Evolutionary conservation across 192 early-diverging fungal species (phyloP), one percentile per base, ranked within the genome.

Genomic region (Phlyctochytrium bullatum): DNA sequence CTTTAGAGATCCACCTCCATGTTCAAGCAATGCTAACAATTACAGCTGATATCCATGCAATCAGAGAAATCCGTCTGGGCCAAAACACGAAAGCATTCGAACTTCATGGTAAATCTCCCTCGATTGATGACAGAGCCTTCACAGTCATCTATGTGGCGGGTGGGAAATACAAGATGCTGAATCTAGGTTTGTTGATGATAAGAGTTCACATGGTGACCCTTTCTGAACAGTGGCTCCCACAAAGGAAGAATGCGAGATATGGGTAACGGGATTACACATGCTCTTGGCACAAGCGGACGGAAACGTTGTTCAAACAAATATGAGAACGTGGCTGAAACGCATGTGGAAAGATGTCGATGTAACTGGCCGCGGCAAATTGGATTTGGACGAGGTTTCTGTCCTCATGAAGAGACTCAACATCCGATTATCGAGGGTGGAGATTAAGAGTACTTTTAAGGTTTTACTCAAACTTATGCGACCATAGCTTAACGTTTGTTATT

Each of bases 381-480:
- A 76, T 40, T 54, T 84, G 51, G 83, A 84, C 36, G 70, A 80
- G 40, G 73, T 84, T 2, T 82, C 80, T 2, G 47, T 36, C 6
- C 36, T 84, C 20, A 74, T 84, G 70, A 71, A 69, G 59, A 27
- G 80, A 35, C 75, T 91, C n/a, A 91, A 91, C 56, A 80, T 91
- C 50, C 70, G 80, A 31, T 74, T 91, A 54, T 88, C 87, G 14
- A 86, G 80, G 59, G 56, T 72, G 33, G 80, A 87, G 54, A 75
- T 91, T 51, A 89, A 85, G 36, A 73, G 73, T 35, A 78, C 81
- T 0, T 88, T 88, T 61, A 78, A 88, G 66, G 81, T 82, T 25
- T 6, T 24, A 25, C 25, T 31, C 3, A n/a, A n/a, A 50, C 34
- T 1, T 61, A 27, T 35, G 24, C 20, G 16, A 35, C 14, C 0